These are phyloP conservation scores for Monosporozyma servazzii DNA, from an alignment of 805 yeast genomes.

Conservation along the genomic window DNA sequence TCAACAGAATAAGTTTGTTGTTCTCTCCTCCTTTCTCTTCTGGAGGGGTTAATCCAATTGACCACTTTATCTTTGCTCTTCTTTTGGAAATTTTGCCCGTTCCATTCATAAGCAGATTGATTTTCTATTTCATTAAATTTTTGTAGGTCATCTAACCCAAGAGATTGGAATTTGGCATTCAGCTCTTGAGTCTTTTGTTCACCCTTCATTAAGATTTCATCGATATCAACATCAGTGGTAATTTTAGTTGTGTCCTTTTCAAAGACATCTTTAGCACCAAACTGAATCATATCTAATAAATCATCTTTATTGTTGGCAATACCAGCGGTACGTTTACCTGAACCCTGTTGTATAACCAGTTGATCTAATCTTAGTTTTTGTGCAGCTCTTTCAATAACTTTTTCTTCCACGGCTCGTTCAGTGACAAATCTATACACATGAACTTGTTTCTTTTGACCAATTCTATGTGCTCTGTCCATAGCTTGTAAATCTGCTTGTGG, in stretches of 20 bases:
- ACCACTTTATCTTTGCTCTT: conserved; percentile 30
- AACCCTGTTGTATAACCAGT: conserved; percentile 87
- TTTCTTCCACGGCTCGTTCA: conserved; percentile 91
- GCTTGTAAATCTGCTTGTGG: conserved; percentile 98
- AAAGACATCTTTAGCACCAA: conserved; percentile 86
- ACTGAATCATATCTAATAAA: conserved; percentile 89
- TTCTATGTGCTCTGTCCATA: conserved; percentile 96
- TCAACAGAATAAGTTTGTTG: conserved; percentile 73
- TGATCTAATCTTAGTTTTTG: conserved; percentile 88
- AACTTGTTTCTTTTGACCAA: conserved; percentile 94
- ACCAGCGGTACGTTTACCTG: conserved; percentile 34
- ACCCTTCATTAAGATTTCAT: conserved; percentile 69
- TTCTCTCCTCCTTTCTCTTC: conserved; percentile 53
- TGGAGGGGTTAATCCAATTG: conserved; percentile 63
- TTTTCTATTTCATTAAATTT: conserved; percentile 68
- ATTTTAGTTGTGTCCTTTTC: conserved; percentile 36
- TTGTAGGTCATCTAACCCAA: conserved; percentile 90
- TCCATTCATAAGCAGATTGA: conserved; percentile 92
- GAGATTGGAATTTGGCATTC: conserved; percentile 71
- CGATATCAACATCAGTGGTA: conserved; percentile 57
- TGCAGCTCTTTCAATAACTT: conserved; percentile 90
- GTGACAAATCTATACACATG: conserved; percentile 86
- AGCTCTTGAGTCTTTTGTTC: conserved; percentile 71
- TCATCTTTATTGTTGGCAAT: conserved; percentile 42
- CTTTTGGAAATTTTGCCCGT: conserved; percentile 61